Evolutionary conservation across 371 early-diverging fungal species (phyloP), one percentile per base, ranked within the genome.

Genomic region (Conidiobolus incongruus): DNA sequence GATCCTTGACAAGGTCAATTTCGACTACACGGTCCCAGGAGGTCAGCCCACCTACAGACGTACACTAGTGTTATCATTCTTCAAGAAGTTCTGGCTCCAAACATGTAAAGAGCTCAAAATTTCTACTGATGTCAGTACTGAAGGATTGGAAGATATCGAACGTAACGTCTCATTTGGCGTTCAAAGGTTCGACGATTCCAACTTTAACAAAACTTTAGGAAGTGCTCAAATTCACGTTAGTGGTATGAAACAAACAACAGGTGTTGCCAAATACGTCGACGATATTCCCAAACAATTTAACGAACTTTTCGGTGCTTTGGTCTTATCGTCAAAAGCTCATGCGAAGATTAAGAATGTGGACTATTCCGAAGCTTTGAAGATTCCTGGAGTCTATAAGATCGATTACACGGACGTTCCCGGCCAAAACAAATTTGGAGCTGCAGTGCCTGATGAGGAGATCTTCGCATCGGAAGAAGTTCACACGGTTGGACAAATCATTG

Each of bases 171-270:
- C 63, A 19, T 48, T 47, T 21, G 64, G 61, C 39, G 35, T 52
- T 30, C 67, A 66, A 55, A 24, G 15, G 15, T 22, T 19, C 23
- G 6, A 38, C n/a, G 38, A 45, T 20, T 55, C 51, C 35, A 52
- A 48, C 35, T 47, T 52, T 11, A 48, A 42, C 8, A 35, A 43
- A 21, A 38, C 66, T 31, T 69, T 80, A 23, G 78, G 80, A 17
- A 63, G 72, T 50, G 53, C 64, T 28, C 55, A 73, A n/a, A 56
- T 72, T 24, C 81, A 81, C 47, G 40, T 68, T 21, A 62, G 75
- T 17, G 81, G 78, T n/a, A 55, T 76, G 49, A 77, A 75, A 57
- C 84, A 83, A 48, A 66, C 64, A 30, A 79, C 80, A n/a, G 81
- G 84, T 22, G 74, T 75, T 48, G 81, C 84, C 11, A 51, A 64